phyloP scores from a whole-genome alignment of 129 eudicot species.

The Centella asiatica region DNA sequence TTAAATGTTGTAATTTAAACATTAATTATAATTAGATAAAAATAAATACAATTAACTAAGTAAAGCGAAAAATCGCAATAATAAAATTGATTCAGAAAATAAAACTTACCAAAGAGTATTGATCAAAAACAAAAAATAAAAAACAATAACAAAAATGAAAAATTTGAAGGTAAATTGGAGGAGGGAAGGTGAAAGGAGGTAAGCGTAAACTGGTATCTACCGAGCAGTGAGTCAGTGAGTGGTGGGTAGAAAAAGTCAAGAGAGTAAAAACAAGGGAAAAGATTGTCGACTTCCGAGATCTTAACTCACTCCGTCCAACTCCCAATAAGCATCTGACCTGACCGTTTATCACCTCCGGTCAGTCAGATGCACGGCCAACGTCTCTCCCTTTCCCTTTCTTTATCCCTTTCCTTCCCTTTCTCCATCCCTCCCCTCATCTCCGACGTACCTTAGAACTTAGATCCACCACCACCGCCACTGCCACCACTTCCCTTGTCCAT shows the following conservation, averaged over 20 bases:
- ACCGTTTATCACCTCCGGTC: conserved; percentile 36
- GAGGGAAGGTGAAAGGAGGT: too few relatives aligned
- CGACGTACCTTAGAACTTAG: conserved; percentile 34
- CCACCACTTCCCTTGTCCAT: background rate
- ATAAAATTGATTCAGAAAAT: too few relatives aligned
- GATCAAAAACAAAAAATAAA: too few relatives aligned
- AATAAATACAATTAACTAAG: too few relatives aligned
- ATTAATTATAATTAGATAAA: too few relatives aligned
- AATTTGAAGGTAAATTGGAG: too few relatives aligned
- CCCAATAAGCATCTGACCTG: conserved; percentile 37
- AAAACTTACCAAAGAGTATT: too few relatives aligned
- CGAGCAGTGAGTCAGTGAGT: background rate
- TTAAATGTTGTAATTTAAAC: too few relatives aligned
- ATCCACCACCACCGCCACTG: background rate
- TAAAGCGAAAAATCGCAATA: too few relatives aligned
- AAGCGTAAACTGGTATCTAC: too few relatives aligned
- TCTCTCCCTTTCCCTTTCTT: conserved; percentile 14
- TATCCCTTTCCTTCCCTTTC: conserved; percentile 12
- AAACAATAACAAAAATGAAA: too few relatives aligned
- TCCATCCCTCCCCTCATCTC: conserved; percentile 9
- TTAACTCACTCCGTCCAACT: conserved; percentile 25
- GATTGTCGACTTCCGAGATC: conserved; percentile 17
- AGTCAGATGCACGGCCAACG: conserved; percentile 52
- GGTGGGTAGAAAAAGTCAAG: background rate
- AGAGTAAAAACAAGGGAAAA: conserved; percentile 5